phyloP scores from a whole-genome alignment of 345 rosid genomes.

The Boechera retrofracta region DNA sequence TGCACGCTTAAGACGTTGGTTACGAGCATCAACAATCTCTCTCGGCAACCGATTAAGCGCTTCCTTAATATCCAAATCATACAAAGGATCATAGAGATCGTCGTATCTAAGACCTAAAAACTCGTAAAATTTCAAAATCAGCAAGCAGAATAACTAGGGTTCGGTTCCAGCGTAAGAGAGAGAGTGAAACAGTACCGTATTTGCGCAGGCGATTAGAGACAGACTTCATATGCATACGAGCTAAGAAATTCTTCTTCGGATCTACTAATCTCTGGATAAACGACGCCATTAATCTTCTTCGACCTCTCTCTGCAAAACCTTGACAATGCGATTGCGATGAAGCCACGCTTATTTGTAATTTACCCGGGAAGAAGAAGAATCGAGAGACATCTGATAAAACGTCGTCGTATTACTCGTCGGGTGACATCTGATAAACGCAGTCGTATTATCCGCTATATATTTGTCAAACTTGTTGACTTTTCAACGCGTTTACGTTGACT shows the following conservation, averaged over 20 bases:
- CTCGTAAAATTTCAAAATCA: neutral
- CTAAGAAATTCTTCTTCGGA: constrained; percentile 81
- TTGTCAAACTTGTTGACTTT: too few species aligned
- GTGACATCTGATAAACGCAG: too few species aligned
- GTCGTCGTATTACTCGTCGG: neutral
- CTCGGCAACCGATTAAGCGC: constrained; percentile 78
- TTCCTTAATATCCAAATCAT: constrained; percentile 80
- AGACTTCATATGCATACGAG: constrained; percentile 75
- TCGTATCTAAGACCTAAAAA: constrained; percentile 73
- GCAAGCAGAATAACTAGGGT: constrained; percentile 29
- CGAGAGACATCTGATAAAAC: constrained; percentile 10
- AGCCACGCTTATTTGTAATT: neutral
- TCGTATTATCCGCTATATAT: too few species aligned
- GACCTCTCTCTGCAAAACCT: neutral
- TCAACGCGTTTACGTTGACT: too few species aligned
- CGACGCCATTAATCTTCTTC: constrained; percentile 51
- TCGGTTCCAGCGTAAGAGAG: constrained; percentile 26
- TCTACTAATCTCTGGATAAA: constrained; percentile 54
- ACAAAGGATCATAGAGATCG: constrained; percentile 75
- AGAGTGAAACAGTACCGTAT: constrained; percentile 54
- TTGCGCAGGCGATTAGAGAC: constrained; percentile 68
- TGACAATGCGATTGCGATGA: neutral
- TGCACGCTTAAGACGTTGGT: constrained; percentile 89
- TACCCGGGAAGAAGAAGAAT: constrained; percentile 27
- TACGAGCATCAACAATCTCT: constrained; percentile 79